phyloP scores from a whole-genome alignment of 2,329 filamentous ascomycete species.

The Fusarium lyarnte region DNA sequence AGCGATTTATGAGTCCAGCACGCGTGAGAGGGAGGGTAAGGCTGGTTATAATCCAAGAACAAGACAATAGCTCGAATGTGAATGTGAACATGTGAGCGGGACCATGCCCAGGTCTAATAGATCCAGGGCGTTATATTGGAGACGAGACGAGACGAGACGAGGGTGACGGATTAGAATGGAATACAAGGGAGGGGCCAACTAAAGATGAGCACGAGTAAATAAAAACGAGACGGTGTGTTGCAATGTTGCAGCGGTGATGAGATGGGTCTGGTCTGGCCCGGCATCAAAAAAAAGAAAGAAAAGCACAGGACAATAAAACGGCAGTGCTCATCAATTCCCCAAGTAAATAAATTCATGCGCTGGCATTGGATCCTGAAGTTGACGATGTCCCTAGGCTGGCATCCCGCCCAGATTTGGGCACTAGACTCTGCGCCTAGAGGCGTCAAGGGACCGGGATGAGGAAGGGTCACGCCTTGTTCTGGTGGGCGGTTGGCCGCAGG shows the following conservation, averaged over 20 bases:
- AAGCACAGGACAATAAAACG: slow-evolving; percentile 36
- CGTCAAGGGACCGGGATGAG: slow-evolving; percentile 17
- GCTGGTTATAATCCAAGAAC: slow-evolving; percentile 26
- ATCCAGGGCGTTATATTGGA: slow-evolving; percentile 24
- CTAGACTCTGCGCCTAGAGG: slow-evolving; percentile 1
- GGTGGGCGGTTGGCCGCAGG: slow-evolving; percentile 26
- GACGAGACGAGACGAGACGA: slow-evolving; percentile 11
- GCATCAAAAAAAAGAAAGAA: slow-evolving; percentile 1
- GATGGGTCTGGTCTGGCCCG: slow-evolving; percentile 6
- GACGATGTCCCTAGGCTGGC: background rate
- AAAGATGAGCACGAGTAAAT: slow-evolving; percentile 22
- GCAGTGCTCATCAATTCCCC: slow-evolving; percentile 32
- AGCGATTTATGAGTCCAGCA: background rate
- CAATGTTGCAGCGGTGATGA: slow-evolving; percentile 36
- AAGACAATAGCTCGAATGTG: slow-evolving; percentile 6
- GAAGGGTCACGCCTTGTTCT: slow-evolving; percentile 35
- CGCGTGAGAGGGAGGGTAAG: slow-evolving; percentile 17
- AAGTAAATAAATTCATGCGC: slow-evolving; percentile 34
- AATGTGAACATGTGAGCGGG: slow-evolving; percentile 17
- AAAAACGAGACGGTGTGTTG: slow-evolving; percentile 39
- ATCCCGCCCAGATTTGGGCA: background rate
- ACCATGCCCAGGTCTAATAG: slow-evolving; percentile 18
- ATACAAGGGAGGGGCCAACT: slow-evolving; percentile 22
- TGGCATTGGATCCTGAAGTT: slow-evolving; percentile 27
- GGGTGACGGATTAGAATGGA: background rate